Evolutionary conservation across 2,329 filamentous ascomycete genomes (phyloP).

Genomic region (Blumeria graminis): DNA sequence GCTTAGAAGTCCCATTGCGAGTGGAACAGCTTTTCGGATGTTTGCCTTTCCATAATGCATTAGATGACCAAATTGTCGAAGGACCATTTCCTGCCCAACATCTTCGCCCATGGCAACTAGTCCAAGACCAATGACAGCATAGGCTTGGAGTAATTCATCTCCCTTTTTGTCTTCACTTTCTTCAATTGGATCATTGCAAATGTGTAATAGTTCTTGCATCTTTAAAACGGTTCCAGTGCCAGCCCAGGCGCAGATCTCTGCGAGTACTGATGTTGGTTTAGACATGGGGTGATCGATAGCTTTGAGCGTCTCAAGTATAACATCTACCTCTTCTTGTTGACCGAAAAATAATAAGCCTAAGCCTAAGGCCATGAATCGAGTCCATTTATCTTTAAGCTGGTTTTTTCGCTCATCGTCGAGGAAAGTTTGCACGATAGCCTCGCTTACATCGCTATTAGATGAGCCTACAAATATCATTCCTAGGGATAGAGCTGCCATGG

Average conservation of each 20-base stretch:
- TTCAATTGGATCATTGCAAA: constrained; percentile 94
- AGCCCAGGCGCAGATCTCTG: constrained; percentile 93
- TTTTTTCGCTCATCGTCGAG: constrained; percentile 80
- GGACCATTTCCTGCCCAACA: constrained; percentile 93
- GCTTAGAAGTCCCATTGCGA: constrained; percentile 90
- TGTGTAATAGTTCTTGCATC: constrained; percentile 87
- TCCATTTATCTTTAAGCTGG: constrained; percentile 95
- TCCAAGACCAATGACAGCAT: constrained; percentile 82
- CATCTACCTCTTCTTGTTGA: constrained; percentile 94
- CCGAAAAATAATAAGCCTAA: constrained; percentile 89
- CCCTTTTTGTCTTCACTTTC: constrained; percentile 87
- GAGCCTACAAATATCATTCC: constrained; percentile 86
- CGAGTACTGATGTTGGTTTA: constrained; percentile 80
- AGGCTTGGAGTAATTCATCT: constrained; percentile 84
- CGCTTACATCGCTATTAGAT: constrained; percentile 70
- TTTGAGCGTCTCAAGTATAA: constrained; percentile 88
- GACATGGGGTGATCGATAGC: constrained; percentile 93
- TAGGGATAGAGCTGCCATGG: constrained; percentile 79
- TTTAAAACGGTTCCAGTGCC: constrained; percentile 93
- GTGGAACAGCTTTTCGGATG: constrained; percentile 82
- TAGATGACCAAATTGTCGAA: constrained; percentile 87
- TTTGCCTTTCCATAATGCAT: constrained; percentile 99
- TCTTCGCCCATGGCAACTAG: constrained; percentile 97
- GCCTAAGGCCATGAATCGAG: constrained; percentile 82
- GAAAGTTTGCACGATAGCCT: constrained; percentile 76